Evolutionary conservation across 768 basidiomycete species (phyloP).

Genomic region (Trametes cingulata): DNA sequence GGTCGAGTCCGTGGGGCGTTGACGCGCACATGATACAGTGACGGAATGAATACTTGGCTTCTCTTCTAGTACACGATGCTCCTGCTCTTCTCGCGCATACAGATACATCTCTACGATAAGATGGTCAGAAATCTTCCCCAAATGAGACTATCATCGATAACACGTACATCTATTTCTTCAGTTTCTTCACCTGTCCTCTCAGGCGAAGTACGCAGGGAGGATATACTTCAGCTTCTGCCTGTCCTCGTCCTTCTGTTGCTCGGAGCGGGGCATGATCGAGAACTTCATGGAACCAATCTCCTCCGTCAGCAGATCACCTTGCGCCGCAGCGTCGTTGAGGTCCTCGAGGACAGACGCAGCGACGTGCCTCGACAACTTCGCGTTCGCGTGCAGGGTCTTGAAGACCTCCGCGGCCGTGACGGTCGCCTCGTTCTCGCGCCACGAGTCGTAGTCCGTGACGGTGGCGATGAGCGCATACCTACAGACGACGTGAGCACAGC

Average conservation of each 20-base stretch:
- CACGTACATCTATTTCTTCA: not conserved
- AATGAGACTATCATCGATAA: too few species aligned
- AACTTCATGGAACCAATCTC: constrained; percentile 84
- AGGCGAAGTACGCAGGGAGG: constrained; percentile 72
- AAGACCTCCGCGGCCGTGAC: constrained; percentile 93
- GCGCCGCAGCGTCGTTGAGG: constrained; percentile 56
- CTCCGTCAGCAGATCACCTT: constrained; percentile 59
- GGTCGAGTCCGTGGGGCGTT: too few species aligned
- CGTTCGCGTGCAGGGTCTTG: constrained; percentile 85
- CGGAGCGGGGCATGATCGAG: constrained; percentile 76
- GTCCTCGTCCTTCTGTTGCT: constrained; percentile 57
- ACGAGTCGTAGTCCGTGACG: constrained; percentile 94
- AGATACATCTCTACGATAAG: too few species aligned
- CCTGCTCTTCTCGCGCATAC: too few species aligned
- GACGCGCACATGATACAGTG: too few species aligned
- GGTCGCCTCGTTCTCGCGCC: constrained; percentile 75
- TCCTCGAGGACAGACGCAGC: constrained; percentile 70
- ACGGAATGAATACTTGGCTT: too few species aligned
- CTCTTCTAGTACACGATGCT: too few species aligned
- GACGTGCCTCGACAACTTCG: constrained; percentile 79
- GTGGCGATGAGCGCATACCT: constrained; percentile 93
- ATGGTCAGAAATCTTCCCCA: too few species aligned
- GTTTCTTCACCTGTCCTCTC: not conserved
- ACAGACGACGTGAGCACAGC: not conserved
- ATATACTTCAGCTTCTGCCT: constrained; percentile 71